Conservation (phyloP, 768 basidiomycete genomes). For the Podaxis sp. region DNA sequence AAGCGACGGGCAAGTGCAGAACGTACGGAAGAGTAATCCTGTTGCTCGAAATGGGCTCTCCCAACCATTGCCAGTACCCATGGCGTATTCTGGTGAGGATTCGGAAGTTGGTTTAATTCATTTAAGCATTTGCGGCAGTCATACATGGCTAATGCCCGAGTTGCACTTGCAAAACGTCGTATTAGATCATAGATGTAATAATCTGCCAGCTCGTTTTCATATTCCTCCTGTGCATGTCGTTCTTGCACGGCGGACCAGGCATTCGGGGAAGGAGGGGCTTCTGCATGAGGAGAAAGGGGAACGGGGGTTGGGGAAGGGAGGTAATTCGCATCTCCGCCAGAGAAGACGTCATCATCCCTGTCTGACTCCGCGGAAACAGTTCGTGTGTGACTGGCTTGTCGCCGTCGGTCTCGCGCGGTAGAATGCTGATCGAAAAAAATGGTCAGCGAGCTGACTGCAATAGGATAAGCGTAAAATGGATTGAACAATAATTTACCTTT, state of each 20-base stretch:
- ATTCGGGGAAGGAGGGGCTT: constrained; percentile 58
- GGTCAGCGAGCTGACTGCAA: constrained; percentile 10
- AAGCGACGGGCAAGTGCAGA: constrained; percentile 14
- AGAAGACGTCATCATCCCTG: constrained; percentile 56
- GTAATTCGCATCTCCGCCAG: constrained; percentile 44
- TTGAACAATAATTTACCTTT: constrained; percentile 43
- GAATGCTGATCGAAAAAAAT: constrained; percentile 16
- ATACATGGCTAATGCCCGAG: constrained; percentile 69
- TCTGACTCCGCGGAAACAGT: constrained; percentile 69
- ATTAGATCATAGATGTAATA: constrained; percentile 79
- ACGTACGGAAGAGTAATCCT: constrained; percentile 85
- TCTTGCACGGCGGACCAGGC: constrained; percentile 65
- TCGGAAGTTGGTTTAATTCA: constrained; percentile 73
- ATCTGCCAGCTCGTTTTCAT: constrained; percentile 72
- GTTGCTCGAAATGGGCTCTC: constrained; percentile 83
- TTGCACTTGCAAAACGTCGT: constrained; percentile 77
- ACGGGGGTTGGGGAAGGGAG: constrained; percentile 60
- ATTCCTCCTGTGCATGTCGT: constrained; percentile 66
- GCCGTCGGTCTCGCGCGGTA: constrained; percentile 52
- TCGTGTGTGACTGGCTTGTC: constrained; percentile 47
- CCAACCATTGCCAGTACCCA: constrained; percentile 82
- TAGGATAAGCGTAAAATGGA: constrained; percentile 1
- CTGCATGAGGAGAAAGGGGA: constrained; percentile 58
- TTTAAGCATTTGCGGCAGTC: constrained; percentile 71
- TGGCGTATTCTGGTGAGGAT: constrained; percentile 66